Percentiles rank a stretch among this genome's conserved stretches.
phyloP scores from a whole-genome alignment of 164 flowering plant genomes.

The Liriodendron chinense region DNA sequence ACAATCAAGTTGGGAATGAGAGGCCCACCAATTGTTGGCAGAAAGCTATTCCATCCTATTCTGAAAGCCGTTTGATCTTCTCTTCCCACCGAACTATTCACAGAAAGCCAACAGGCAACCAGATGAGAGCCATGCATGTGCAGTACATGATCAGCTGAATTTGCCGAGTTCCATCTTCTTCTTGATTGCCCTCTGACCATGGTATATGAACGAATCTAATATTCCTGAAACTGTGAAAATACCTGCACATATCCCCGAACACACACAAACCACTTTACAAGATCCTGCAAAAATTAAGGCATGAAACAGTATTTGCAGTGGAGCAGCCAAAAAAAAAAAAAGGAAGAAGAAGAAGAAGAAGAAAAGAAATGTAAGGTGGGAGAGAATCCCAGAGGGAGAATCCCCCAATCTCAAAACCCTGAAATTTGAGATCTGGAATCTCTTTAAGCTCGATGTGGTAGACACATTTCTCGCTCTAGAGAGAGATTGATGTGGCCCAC shows the following conservation, averaged over 20 bases:
- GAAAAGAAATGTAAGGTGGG: not conserved
- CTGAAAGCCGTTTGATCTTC: not conserved
- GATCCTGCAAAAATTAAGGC: not conserved
- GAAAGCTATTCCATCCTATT: not conserved
- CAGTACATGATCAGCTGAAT: conserved; percentile 15
- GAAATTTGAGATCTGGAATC: not conserved
- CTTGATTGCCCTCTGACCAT: conserved; percentile 58
- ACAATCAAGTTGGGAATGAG: not conserved
- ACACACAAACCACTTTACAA: not conserved
- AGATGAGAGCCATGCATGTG: not conserved
- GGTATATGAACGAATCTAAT: conserved; percentile 63
- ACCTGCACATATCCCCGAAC: conserved; percentile 33
- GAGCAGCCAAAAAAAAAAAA: not conserved
- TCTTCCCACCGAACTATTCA: not conserved
- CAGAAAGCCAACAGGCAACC: not conserved
- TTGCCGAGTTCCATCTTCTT: conserved; percentile 67
- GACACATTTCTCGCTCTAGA: too few species aligned
- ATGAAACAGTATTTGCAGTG: not conserved
- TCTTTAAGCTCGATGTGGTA: not conserved
- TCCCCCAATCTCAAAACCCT: not conserved
- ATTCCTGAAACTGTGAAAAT: conserved; percentile 70
- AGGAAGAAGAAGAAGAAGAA: not conserved
- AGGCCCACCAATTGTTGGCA: not conserved
- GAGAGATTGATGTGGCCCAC: too few species aligned
- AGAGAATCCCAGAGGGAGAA: too few species aligned